A percentile compares a stretch with the other conserved stretches of the same genome.
Evolutionary conservation across 345 rosid genomes (phyloP).

Genomic region (Crucihimalaya himalaica): DNA sequence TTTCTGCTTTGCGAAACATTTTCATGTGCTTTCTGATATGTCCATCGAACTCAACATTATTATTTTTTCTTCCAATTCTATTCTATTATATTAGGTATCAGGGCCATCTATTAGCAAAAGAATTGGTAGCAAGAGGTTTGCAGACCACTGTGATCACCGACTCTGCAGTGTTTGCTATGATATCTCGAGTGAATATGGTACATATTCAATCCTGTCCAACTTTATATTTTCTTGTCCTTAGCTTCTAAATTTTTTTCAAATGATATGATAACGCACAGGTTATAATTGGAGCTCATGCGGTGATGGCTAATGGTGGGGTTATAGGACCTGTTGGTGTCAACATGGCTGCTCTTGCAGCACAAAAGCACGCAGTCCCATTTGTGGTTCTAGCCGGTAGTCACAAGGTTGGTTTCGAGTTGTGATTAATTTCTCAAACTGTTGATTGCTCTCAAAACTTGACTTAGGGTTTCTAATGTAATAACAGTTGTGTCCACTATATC

Average conservation of each 20-base stretch:
- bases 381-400: conserved; percentile 98
- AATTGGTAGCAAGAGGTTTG: conserved; percentile 87
- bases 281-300: conserved; percentile 98
- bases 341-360: conserved; percentile 97
- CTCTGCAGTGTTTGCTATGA: conserved; percentile 98
- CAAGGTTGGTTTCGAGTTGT: conserved; percentile 58
- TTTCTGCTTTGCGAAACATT: conserved; percentile 1
- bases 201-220: not conserved
- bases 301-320: conserved; percentile 98
- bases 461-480: conserved; percentile 8
- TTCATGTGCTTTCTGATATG: not conserved
- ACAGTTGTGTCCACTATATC: conserved; percentile 96
- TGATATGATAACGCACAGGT: conserved; percentile 55
- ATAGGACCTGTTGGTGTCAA: conserved; percentile 98
- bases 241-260: conserved; percentile 21
- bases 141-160: conserved; percentile 94
- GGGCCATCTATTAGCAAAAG: conserved; percentile 93
- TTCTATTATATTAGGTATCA: conserved; percentile 61
- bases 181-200: conserved; percentile 97
- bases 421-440: not conserved
- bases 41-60: conserved; percentile 3
- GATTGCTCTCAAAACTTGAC: conserved; percentile 18
- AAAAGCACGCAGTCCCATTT: conserved; percentile 97
- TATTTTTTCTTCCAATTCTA: not conserved
- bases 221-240: conserved; percentile 7